Evolutionary conservation across 192 early-diverging fungal genomes (phyloP), one percentile per base, ranked within the genome.

Genomic region (Podila epicladia): DNA sequence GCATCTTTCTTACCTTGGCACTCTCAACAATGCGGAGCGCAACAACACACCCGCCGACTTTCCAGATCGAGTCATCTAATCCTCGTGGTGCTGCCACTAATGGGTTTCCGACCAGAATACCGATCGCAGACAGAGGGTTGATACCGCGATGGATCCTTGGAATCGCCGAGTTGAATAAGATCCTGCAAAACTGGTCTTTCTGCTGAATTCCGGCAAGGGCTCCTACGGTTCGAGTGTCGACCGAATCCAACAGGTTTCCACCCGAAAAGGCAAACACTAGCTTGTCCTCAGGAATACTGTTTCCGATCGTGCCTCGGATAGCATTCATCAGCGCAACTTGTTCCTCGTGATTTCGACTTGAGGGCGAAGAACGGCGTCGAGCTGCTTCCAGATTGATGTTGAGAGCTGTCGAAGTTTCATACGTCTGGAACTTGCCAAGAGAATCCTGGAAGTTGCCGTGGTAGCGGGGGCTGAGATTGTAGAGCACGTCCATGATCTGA

Each of bases 11-110:
- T 86, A 92, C 91, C 73, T 89, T 83, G 11, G 89, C 84, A 24
- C 73, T 74, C 55, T 93, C 88, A 55, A 93, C 85, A 15, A 93
- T 70, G 33, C 87, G 85, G 13, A 93, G 64, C 13, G 87, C 87
- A 13, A 93, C 76, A 20, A 90, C 86, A 77, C 88, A 92, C 12
- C 92, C 92, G 19, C 92, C 92, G 28, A 93, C 82, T 51, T 91
- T 93, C 92, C 92, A 93, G 63, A 92, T 85, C 3, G 89, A 85
- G 65, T 93, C 91, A 71, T 90, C 88, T 31, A 93, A 53, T 28
- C 89, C 82, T 62, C 85, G 78, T 26, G 91, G 91, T 48, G 78
- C 79, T 38, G 91, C 88, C 1, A 89, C 75, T 17, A 91, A 62
- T 0, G 91, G 89, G 35, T 85, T 72, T 3, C 92, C 92, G 5